Conservation (phyloP, 2,329 filamentous ascomycete species). For the Arthrobotrys sinensis region DNA sequence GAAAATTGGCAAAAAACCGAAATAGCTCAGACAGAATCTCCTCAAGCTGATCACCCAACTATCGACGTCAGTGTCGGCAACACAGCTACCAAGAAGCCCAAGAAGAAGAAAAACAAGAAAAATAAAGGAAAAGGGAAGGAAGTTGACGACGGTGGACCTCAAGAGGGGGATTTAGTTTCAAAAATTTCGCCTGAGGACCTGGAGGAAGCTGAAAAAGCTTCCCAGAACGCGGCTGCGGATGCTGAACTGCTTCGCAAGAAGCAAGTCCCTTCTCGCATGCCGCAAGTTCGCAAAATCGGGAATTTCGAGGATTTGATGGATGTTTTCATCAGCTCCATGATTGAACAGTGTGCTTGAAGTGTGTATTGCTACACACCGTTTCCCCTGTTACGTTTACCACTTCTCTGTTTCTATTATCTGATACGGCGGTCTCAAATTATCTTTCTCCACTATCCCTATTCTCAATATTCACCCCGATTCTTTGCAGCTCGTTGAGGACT, state of each 20-base stretch:
- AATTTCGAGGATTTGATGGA: conserved; percentile 25
- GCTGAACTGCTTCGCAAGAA: neutral
- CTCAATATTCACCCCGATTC: too few relatives aligned
- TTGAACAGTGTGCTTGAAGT: neutral
- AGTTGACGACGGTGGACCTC: neutral
- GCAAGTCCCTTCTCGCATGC: neutral
- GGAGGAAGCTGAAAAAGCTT: neutral
- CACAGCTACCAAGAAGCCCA: neutral
- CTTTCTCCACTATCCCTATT: too few relatives aligned
- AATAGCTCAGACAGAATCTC: too few relatives aligned
- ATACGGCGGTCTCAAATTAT: too few relatives aligned
- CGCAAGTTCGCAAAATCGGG: neutral
- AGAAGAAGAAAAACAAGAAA: conserved; percentile 9
- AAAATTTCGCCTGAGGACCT: neutral
- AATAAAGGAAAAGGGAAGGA: conserved; percentile 1
- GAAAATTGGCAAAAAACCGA: neutral
- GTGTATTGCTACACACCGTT: too few relatives aligned
- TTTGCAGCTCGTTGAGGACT: too few relatives aligned
- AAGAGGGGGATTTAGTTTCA: neutral
- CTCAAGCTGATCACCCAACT: too few relatives aligned
- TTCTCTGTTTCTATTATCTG: too few relatives aligned
- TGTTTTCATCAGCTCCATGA: neutral
- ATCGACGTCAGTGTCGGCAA: neutral
- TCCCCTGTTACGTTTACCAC: too few relatives aligned
- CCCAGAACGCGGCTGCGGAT: neutral